These are phyloP conservation scores for Clitopilus passeckerianus DNA, from an alignment of 768 basidiomycete genomes.

Conservation along the genomic window DNA sequence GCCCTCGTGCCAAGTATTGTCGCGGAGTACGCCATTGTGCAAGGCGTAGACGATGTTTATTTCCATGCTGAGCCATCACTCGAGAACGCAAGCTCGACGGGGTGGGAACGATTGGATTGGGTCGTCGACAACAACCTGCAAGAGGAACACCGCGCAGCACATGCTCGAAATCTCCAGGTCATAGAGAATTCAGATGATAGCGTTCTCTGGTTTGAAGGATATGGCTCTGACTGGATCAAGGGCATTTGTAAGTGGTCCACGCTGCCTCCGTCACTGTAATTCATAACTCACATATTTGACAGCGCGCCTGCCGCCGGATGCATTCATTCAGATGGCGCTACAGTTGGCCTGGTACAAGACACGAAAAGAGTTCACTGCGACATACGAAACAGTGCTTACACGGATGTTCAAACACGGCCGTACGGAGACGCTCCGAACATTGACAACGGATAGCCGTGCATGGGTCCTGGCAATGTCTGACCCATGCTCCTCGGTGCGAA, in stretches of 20 bases:
- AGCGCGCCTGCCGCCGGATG: conserved; percentile 62
- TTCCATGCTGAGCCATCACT: conserved; percentile 23
- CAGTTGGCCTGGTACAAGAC: conserved; percentile 89
- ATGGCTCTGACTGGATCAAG: conserved; percentile 88
- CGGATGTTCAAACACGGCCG: conserved; percentile 82
- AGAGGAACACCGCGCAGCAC: conserved; percentile 55
- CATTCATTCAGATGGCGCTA: conserved; percentile 86
- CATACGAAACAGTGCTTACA: conserved; percentile 91
- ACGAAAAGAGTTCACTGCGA: conserved; percentile 74
- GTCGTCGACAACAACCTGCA: conserved; percentile 55
- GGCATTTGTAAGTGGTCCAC: conserved; percentile 44
- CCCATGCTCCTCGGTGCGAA: conserved; percentile 41
- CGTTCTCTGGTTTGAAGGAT: conserved; percentile 77
- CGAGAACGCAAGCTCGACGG: conserved; percentile 8
- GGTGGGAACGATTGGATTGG: conserved; percentile 74
- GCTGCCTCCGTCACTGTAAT: neutral
- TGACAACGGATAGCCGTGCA: conserved; percentile 65
- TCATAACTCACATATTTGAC: neutral
- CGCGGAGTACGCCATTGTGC: conserved; percentile 74
- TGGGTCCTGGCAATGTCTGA: conserved; percentile 79
- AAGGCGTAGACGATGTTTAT: conserved; percentile 51
- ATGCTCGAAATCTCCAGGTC: conserved; percentile 47
- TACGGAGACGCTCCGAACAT: conserved; percentile 83
- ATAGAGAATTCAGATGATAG: conserved; percentile 80
- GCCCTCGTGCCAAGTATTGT: conserved; percentile 87